Base-by-base conservation (phyloP, 805 yeast species). In the Pichia thaimueangensis region DNA sequence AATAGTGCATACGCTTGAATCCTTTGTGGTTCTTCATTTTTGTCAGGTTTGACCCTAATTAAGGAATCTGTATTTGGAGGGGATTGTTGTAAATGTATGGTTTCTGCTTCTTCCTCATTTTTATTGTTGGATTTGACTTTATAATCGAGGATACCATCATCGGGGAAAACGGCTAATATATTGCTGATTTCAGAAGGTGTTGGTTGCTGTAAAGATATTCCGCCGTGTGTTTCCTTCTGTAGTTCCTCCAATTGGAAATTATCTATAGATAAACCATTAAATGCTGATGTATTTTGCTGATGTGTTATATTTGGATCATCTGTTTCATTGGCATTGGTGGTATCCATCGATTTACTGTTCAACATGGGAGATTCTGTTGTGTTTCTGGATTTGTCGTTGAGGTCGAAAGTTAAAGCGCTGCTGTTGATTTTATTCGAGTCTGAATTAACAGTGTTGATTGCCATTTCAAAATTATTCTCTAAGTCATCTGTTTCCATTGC, bases 1-100 rank as follows among this genome's bases (percentile, higher is more conserved):
- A 93, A 66, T 52, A 88, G 68, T 1, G 93, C 93, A 59, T 76
- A 76, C 3, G 81, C 81, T 21, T 76, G 74, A 25, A 76, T 74
- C 42, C 66, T 51, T 24, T 56, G 64, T 22, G 45, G 25, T 36
- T 22, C 21, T 6, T 7, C 7, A 10, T 19, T 22, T 5, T 17
- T 28, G 43, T 22, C 25, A 19, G 25, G 30, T 12, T 30, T 38
- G 35, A 6, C 19, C 19, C 13, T 20, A 20, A 30, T 13, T 16
- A 32, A 10, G 5, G 35, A 32, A n/a, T 36, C 29, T 17, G 16
- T 19, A n/a, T 36, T 23, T 17, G 16, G 13, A 10, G 45, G 46
- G 7, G 39, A 34, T 25, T n/a, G 32, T 12, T 39, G 40, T 25
- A 25, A 37, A 25, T 43, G 46, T 4, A 43, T 35, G 6, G 46